Base-by-base conservation (phyloP, 2,329 filamentous ascomycete species). In the Trichoderma endophyticum region DNA sequence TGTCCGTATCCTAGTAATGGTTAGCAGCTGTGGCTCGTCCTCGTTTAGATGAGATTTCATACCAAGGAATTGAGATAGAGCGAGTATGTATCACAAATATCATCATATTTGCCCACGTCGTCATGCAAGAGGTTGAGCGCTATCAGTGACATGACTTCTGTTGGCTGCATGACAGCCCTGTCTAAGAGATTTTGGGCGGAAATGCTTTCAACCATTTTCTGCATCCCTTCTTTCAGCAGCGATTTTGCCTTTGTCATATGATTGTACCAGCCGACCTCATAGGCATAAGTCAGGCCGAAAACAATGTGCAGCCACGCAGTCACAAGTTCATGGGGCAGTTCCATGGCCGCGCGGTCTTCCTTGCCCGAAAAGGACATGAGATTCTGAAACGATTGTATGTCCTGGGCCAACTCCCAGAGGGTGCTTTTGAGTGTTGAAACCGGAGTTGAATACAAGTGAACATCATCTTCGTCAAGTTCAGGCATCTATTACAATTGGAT, bases 231-330 rank as follows among this genome's bases (percentile, higher is more conserved):
- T 28, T 73, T 75, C n/a, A 84, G 71, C 6, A 83, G 75, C 1
- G 70, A 60, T n/a, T 75, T 78, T 4, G 78, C 77, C 26, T 79
- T 76, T 3, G 72, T 71, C 18, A 84, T 74, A 21, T 83, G 78
- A 7, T 75, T 74, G 3, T 74, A 71, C 77, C 80, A 82, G 9
- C 69, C 72, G 62, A 79, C 76, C 4, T 24, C 51, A 39, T 65
- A 61, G 21, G 48, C 30, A 30, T 62, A 56, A 18, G 83, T 76
- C 57, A 85, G 73, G 6, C 75, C 80, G 74, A 83, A 82, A 5
- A 84, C 74, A 2, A 84, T 71, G 70, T 84, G 81, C 14, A 84
- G 74, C 84, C 84, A 86, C 1, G 80, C 83, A 24, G 77, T 78
- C 28, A 82, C 74, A 30, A 86, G 78, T 21, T 80, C 78, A 3